Evolutionary conservation across 164 flowering plant species (phyloP), one percentile per base, ranked within the genome.

Genomic region (Macadamia integrifolia): DNA sequence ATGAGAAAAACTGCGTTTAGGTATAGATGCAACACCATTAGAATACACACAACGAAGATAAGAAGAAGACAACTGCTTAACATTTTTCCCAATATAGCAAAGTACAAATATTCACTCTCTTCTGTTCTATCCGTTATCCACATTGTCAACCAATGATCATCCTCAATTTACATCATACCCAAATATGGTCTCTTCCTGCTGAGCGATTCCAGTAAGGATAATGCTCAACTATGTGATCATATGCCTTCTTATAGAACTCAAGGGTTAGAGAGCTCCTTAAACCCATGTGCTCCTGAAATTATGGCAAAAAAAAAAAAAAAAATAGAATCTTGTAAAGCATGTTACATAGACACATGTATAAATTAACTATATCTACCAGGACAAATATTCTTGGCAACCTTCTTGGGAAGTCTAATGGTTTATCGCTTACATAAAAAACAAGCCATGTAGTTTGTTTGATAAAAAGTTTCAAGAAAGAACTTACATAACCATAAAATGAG

Each of bases 171-270:
- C 42, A 50, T 58, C 82, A 62, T 94, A 94, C 99, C 99, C 99
- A 94, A 40, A 92, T 88, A 80, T 94, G 99, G 77, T 94, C 99
- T 82, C 83, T 87, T 74, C 99, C 99, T 1, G 88, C 80, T 66
- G 97, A 86, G 30, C 82, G 91, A 42, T 94, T 92, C 99, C 98
- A 94, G 69, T 75, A 88, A 53, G 97, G 86, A 81, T 88, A 89
- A 14, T 88, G 78, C 64, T 81, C 68, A 48, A 74, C 75, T 60
- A 94, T 90, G 80, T 87, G 92, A 58, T 85, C 76, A 76, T 90
- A 80, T 71, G 98, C 97, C 73, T 80, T 90, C 87, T 82, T 87
- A 69, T 92, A 90, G 66, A 74, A 84, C 23, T 92, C 93, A 64
- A 94, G 81, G 63, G 97, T 83, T 40, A 92, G 71, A 42, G 86